Conservation (phyloP, 306 rosid genomes). For the Cucurbita maxima region DNA sequence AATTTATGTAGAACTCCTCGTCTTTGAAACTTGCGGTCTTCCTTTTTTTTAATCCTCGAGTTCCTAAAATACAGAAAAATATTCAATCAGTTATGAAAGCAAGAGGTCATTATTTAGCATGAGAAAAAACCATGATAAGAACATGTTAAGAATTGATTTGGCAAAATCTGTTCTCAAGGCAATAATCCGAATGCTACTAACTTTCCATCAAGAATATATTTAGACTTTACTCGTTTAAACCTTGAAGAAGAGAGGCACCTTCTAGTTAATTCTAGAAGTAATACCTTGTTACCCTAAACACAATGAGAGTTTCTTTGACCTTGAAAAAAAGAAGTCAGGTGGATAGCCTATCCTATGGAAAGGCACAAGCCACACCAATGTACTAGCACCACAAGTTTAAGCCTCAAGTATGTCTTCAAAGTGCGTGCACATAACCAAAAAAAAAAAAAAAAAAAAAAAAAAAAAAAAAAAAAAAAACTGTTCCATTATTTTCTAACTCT, state of each 20-base stretch:
- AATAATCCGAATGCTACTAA: background rate
- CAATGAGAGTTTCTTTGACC: background rate
- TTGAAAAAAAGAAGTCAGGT: background rate
- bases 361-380: background rate
- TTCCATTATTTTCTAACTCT: background rate
- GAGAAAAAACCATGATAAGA: background rate
- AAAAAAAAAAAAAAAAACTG: background rate
- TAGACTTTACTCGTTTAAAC: background rate
- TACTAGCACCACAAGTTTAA: background rate
- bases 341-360: background rate
- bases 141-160: background rate
- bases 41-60: constrained; percentile 55
- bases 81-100: background rate
- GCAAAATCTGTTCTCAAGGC: background rate
- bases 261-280: background rate
- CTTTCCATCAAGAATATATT: background rate
- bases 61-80: constrained; percentile 11
- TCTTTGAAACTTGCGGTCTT: constrained; percentile 59
- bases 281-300: background rate
- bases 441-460: no score
- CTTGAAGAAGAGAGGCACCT: background rate
- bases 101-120: background rate
- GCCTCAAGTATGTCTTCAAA: background rate
- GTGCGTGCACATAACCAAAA: no score
- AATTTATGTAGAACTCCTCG: constrained; percentile 69